Evolutionary conservation across 2,329 filamentous ascomycete species (phyloP).

Genomic region (Phialemoniopsis sp.): DNA sequence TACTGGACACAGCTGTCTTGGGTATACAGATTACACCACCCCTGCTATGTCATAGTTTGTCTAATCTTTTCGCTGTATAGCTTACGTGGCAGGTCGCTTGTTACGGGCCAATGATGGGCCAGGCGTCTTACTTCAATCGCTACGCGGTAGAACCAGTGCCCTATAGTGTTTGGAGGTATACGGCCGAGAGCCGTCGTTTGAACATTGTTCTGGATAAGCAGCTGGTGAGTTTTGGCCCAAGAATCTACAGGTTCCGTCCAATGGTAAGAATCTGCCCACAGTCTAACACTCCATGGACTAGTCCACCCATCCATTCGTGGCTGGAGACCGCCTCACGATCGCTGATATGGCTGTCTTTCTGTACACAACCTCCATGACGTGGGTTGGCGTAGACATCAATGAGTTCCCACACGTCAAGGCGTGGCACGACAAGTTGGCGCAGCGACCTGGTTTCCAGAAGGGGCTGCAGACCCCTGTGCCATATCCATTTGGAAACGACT

Average conservation of each 20-base stretch:
- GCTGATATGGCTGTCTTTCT: conserved; percentile 16
- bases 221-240: too few relatives aligned
- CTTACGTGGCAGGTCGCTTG: too few relatives aligned
- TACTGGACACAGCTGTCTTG: conserved; percentile 18
- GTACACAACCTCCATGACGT: conserved; percentile 13
- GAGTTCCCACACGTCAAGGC: conserved; percentile 13
- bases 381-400: conserved; percentile 13
- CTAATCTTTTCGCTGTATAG: too few relatives aligned
- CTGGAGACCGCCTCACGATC: conserved; percentile 14
- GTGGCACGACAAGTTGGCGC: conserved; percentile 12
- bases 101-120: too few relatives aligned
- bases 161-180: too few relatives aligned
- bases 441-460: conserved; percentile 13
- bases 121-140: too few relatives aligned
- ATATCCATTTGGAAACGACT: conserved; percentile 4
- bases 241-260: too few relatives aligned
- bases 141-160: too few relatives aligned
- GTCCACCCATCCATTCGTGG: conserved; percentile 10
- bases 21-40: conserved; percentile 3
- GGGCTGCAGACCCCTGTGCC: conserved; percentile 12
- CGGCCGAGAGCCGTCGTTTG: too few relatives aligned
- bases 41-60: too few relatives aligned
- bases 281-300: not conserved
- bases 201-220: too few relatives aligned
- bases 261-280: too few relatives aligned